phyloP scores from a whole-genome alignment of 805 yeast genomes.

The Pichia insulana region DNA sequence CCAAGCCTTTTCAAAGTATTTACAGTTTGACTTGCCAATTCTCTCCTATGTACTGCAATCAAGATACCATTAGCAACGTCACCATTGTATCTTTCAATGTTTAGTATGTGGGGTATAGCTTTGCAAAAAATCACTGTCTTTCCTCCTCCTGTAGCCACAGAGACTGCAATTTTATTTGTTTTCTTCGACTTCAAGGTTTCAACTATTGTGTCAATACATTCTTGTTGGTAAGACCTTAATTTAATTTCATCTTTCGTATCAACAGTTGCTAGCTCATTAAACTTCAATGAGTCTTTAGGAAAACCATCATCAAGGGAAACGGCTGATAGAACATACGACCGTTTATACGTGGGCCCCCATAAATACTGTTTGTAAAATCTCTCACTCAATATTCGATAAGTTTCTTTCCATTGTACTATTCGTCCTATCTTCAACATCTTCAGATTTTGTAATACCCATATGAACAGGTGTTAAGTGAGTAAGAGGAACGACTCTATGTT shows the following conservation, averaged over 20 bases:
- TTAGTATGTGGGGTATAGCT: slow-evolving; percentile 35
- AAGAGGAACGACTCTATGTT: no score
- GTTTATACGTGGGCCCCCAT: no score
- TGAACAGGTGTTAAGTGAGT: no score
- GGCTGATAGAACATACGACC: no score
- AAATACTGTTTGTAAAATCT: no score
- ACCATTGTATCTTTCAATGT: slow-evolving; percentile 23
- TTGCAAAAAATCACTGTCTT: slow-evolving; percentile 74
- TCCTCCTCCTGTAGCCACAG: slow-evolving; percentile 92
- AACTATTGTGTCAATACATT: slow-evolving; percentile 54
- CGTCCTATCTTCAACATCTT: no score
- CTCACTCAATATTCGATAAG: no score
- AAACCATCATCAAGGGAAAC: no score
- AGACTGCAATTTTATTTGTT: slow-evolving; percentile 59
- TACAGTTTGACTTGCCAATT: slow-evolving; percentile 66
- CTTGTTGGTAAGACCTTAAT: slow-evolving; percentile 47
- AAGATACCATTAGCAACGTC: slow-evolving; percentile 31
- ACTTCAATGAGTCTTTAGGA: no score
- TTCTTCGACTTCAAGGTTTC: slow-evolving; percentile 30
- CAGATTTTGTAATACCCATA: no score
- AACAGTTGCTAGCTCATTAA: background rate
- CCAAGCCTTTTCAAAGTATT: slow-evolving; percentile 35
- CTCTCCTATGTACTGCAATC: slow-evolving; percentile 74
- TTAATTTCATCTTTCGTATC: background rate
- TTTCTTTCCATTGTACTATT: no score